phyloP scores from a whole-genome alignment of 1,284 basidiomycete species.

The Trichosporon ovoides region DNA sequence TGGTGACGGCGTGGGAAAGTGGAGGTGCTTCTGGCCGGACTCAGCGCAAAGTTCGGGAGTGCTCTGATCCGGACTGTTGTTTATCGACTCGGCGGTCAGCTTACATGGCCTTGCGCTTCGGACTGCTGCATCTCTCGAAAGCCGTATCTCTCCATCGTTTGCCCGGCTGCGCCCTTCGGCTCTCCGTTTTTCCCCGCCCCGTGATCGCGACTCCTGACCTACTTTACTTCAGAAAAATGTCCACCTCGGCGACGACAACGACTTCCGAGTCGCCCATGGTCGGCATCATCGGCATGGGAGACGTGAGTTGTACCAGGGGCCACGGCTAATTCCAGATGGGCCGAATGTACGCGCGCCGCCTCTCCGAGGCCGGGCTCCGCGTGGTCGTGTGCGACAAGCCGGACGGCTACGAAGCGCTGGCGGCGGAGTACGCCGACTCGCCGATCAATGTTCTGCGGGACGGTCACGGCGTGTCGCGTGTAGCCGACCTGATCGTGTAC shows the following conservation, averaged over 20 bases:
- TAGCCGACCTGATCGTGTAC: conserved; percentile 84
- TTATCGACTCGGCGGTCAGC: background rate
- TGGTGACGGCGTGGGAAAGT: background rate
- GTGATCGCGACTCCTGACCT: background rate
- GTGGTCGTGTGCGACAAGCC: conserved; percentile 91
- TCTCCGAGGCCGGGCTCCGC: conserved; percentile 47
- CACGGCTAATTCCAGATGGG: conserved; percentile 65
- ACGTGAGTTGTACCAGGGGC: conserved; percentile 31
- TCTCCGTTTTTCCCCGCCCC: no score
- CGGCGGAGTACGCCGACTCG: conserved; percentile 56
- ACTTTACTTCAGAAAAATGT: background rate
- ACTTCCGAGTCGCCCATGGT: conserved; percentile 56
- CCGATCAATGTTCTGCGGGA: conserved; percentile 65
- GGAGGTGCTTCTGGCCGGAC: background rate
- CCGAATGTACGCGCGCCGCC: conserved; percentile 75
- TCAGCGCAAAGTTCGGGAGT: background rate
- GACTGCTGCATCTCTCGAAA: background rate
- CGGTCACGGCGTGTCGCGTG: conserved; percentile 76
- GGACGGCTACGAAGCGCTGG: conserved; percentile 64
- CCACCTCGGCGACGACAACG: background rate
- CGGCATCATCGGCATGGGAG: conserved; percentile 84
- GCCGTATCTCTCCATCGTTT: background rate
- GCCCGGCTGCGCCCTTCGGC: no score
- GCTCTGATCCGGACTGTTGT: background rate
- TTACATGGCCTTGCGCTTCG: background rate